Conservation (phyloP, 202 grass and related monocot species). For the Hordeum pubiflorum region DNA sequence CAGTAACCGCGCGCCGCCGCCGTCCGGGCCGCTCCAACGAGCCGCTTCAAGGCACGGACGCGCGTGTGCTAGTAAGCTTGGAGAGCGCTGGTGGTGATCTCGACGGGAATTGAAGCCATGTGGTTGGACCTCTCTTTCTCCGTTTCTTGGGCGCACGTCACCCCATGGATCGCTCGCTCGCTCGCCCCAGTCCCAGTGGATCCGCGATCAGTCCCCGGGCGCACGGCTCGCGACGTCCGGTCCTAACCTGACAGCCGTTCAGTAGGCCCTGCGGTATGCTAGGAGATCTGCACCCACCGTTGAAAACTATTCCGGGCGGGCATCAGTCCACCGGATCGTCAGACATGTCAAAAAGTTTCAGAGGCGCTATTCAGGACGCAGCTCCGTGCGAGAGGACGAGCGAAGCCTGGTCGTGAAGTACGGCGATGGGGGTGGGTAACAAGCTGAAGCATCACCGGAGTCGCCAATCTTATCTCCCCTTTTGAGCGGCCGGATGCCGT, state of each 20-base stretch:
- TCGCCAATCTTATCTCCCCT: background rate
- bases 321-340: too few species aligned
- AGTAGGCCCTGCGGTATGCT: background rate
- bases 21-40: background rate
- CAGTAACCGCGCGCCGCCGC: background rate
- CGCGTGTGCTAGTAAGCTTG: too few species aligned
- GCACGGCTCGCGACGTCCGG: background rate
- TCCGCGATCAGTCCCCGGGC: background rate
- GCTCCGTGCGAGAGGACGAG: background rate
- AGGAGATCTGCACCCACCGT: too few species aligned
- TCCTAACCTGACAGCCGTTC: background rate
- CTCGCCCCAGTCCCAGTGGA: too few species aligned
- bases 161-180: too few species aligned
- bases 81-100: background rate
- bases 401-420: too few species aligned
- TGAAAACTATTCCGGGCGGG: too few species aligned
- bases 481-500: background rate
- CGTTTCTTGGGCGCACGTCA: background rate
- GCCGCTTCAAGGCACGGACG: background rate
- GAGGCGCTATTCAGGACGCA: background rate
- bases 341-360: too few species aligned
- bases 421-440: background rate
- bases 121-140: slow-evolving; percentile 10
- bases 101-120: slow-evolving; percentile 7
- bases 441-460: background rate